Evolutionary conservation across 2,329 filamentous ascomycete genomes (phyloP).

Genomic region (Parastagonospora nodorum): DNA sequence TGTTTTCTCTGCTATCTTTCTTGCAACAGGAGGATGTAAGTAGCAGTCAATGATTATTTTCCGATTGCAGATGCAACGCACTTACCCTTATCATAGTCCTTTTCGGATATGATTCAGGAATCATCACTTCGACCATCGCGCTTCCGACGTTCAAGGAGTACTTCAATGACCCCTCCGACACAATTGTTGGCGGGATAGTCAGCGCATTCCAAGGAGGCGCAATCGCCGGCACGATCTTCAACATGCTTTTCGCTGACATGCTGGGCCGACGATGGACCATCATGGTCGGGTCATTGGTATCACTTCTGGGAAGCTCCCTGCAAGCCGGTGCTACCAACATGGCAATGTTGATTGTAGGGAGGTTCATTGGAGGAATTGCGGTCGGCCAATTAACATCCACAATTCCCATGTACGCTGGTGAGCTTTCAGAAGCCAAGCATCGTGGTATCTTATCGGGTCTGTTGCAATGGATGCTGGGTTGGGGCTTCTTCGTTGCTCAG

Average conservation of each 20-base stretch:
- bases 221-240: slow-evolving; percentile 21
- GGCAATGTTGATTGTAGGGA: slow-evolving; percentile 56
- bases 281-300: slow-evolving; percentile 41
- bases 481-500: slow-evolving; percentile 46
- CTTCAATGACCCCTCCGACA: slow-evolving; percentile 32
- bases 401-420: slow-evolving; percentile 28
- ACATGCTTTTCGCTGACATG: slow-evolving; percentile 19
- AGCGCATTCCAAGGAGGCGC: slow-evolving; percentile 46
- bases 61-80: too few species aligned
- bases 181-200: slow-evolving; percentile 40
- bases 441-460: slow-evolving; percentile 64
- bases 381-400: slow-evolving; percentile 45
- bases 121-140: slow-evolving; percentile 41
- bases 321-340: slow-evolving; percentile 46
- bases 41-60: too few species aligned
- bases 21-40: slow-evolving; percentile 18
- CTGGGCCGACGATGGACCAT: slow-evolving; percentile 33
- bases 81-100: slow-evolving; percentile 15
- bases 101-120: slow-evolving; percentile 41
- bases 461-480: slow-evolving; percentile 53
- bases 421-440: slow-evolving; percentile 40
- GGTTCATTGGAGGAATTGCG: slow-evolving; percentile 56
- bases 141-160: slow-evolving; percentile 34
- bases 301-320: slow-evolving; percentile 40
- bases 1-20: slow-evolving; percentile 23